Base-by-base conservation (phyloP, 2,329 filamentous ascomycete species). In the Leptographium flavum region DNA sequence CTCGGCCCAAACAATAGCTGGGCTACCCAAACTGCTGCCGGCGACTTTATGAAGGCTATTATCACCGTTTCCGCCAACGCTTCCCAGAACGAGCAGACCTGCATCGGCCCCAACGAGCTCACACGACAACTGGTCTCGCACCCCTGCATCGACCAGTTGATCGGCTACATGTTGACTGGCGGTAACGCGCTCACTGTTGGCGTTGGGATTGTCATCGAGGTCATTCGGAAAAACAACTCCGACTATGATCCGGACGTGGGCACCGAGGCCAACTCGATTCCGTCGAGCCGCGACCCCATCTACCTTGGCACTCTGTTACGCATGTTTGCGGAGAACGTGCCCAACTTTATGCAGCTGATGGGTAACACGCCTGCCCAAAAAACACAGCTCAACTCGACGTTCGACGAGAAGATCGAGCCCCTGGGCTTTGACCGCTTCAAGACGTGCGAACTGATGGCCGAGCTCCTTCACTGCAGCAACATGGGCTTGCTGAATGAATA, bases 41-140 rank as follows among this genome's bases (percentile, higher is more conserved):
- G 92, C 37, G 92, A 98, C 59, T 98, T 98, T 54, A 75, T 98
- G 56, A 98, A 98, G 62, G 92, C 92, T 36, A 95, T 98, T 58
- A 96, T 98, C 53, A 98, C 92, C 23, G 95, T 98, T 47, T 96
- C 92, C 2, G 92, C 92, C 49, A 98, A 98, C 58, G 92, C 92
- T 3, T 95, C 90, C 2, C 92, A 94, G 55, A 94, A 95, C 57
- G 92, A 98, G 57, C 88, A 95, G 60, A 92, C 90, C n/a, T 95
- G 93, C 56, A 96, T 98, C 59, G 92, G 92, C 4, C 92, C 92
- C 4, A 98, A 98, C 60, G 92, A 94, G 58, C 74, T 98, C 42
- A 98, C 92, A 5, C 81, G 92, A 35, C 87, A 98, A 63, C 73
- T 98, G 4, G 92, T 98, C 2, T 96, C 92, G 1, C 77, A 83